Percentiles rank a stretch among this genome's conserved stretches.
Evolutionary conservation across 2,329 filamentous ascomycete genomes (phyloP).

Genomic region (Aspergillus sp.): DNA sequence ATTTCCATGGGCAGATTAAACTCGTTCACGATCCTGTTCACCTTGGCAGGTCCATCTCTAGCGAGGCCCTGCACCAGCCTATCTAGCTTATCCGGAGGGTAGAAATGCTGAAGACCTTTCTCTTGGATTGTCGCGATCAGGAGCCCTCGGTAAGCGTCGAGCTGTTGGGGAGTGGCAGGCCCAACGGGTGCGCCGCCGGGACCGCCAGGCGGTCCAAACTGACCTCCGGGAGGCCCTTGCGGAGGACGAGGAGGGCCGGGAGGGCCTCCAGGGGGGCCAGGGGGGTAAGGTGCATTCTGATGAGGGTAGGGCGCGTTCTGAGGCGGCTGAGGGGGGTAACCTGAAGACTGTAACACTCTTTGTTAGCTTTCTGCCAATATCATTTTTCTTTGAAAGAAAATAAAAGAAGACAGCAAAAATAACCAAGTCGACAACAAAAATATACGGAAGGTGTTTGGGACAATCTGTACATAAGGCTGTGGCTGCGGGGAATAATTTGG

Average conservation of each 20-base stretch:
- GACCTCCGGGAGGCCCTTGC: slow-evolving; percentile 22
- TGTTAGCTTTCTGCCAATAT: neutral
- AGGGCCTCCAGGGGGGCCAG: slow-evolving; percentile 20
- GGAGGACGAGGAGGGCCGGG: slow-evolving; percentile 16
- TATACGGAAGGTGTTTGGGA: slow-evolving; percentile 14
- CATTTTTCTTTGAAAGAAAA: neutral
- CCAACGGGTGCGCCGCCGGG: slow-evolving; percentile 34
- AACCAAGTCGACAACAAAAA: neutral
- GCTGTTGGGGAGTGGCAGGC: slow-evolving; percentile 50
- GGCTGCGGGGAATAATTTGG: slow-evolving; percentile 37
- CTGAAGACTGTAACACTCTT: slow-evolving; percentile 18
- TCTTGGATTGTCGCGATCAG: slow-evolving; percentile 59
- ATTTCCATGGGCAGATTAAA: slow-evolving; percentile 61
- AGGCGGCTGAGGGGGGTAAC: slow-evolving; percentile 23
- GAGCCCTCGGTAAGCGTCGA: slow-evolving; percentile 57
- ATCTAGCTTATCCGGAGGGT: slow-evolving; percentile 53
- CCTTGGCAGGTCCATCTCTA: slow-evolving; percentile 41
- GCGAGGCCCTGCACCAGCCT: slow-evolving; percentile 32
- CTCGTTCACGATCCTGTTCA: slow-evolving; percentile 56
- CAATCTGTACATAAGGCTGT: slow-evolving; percentile 34
- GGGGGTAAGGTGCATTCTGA: slow-evolving; percentile 34
- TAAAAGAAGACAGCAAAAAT: neutral
- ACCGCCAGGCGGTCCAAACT: slow-evolving; percentile 30
- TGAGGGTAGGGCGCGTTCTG: slow-evolving; percentile 34
- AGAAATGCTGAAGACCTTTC: slow-evolving; percentile 60